A percentile compares a stretch with the other conserved stretches of the same genome.
phyloP scores from a whole-genome alignment of 306 rosid species.

The Cyclanthera cordifolia region DNA sequence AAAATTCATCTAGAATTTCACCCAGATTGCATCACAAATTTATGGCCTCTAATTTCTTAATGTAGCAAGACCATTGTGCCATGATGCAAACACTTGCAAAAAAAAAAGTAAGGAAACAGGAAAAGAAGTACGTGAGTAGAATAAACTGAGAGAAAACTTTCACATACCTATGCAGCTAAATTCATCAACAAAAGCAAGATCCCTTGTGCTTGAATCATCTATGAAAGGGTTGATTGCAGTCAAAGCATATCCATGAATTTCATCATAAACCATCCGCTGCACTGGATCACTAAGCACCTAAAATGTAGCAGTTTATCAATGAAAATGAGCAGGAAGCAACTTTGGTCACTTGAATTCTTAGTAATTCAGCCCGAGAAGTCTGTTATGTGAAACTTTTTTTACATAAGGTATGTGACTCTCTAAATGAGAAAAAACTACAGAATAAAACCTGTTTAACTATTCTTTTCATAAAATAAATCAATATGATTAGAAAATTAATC shows the following conservation, averaged over 20 bases:
- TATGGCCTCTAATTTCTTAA: neutral
- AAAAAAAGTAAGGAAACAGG: neutral
- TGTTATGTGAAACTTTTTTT: neutral
- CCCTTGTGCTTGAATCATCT: slow-evolving; percentile 50
- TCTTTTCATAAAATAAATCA: too few relatives aligned
- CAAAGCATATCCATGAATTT: slow-evolving; percentile 85
- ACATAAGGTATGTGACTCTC: too few relatives aligned
- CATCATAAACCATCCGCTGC: slow-evolving; percentile 89
- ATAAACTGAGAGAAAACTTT: neutral
- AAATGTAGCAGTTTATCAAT: slow-evolving; percentile 31
- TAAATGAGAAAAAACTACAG: neutral
- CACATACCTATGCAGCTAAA: slow-evolving; percentile 83
- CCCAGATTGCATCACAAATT: neutral
- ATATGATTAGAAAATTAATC: too few relatives aligned
- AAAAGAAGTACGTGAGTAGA: neutral
- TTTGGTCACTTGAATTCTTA: neutral
- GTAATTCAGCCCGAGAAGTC: neutral
- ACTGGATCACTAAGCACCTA: slow-evolving; percentile 94
- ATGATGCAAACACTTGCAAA: neutral
- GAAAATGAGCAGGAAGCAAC: slow-evolving; percentile 9
- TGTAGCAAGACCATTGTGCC: neutral
- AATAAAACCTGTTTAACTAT: too few relatives aligned
- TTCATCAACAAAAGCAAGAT: slow-evolving; percentile 84
- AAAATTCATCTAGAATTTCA: too few relatives aligned
- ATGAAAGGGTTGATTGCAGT: slow-evolving; percentile 74